These are phyloP conservation scores for Dimocarpus longan DNA, from an alignment of 345 rosid genomes.

Conservation along the genomic window DNA sequence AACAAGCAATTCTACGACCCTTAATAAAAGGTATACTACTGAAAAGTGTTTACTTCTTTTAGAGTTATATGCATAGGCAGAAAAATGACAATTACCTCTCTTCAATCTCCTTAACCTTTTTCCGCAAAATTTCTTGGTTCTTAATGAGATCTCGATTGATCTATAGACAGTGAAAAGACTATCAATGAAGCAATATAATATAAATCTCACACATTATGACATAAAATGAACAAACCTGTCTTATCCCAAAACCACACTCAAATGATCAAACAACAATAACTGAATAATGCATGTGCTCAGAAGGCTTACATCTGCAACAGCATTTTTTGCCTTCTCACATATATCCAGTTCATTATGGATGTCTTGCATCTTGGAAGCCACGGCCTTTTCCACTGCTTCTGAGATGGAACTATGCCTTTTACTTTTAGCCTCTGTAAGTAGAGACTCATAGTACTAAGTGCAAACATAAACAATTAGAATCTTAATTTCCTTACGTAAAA, in stretches of 20 bases:
- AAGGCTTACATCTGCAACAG: conserved; percentile 61
- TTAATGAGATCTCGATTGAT: conserved; percentile 69
- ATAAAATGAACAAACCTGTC: background rate
- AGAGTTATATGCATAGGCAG: background rate
- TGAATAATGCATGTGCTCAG: background rate
- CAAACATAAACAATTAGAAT: background rate
- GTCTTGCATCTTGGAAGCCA: conserved; percentile 57
- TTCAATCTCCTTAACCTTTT: conserved; percentile 71
- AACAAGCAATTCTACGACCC: background rate
- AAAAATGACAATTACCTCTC: conserved; percentile 52
- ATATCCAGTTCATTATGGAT: conserved; percentile 65
- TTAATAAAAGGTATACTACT: background rate
- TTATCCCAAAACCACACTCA: background rate
- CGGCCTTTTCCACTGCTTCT: conserved; percentile 70
- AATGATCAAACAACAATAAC: background rate
- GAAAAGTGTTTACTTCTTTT: background rate
- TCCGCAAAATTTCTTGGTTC: conserved; percentile 67
- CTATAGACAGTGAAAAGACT: conserved; percentile 30
- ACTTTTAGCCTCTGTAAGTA: conserved; percentile 71
- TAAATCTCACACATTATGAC: background rate
- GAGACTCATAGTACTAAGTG: conserved; percentile 77
- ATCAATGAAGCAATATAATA: background rate
- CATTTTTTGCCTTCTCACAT: conserved; percentile 61
- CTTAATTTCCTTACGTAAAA: background rate
- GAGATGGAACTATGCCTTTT: conserved; percentile 56